These are phyloP conservation scores for Solanum stenotomum DNA, from an alignment of 257 asterid genomes.

Conservation along the genomic window DNA sequence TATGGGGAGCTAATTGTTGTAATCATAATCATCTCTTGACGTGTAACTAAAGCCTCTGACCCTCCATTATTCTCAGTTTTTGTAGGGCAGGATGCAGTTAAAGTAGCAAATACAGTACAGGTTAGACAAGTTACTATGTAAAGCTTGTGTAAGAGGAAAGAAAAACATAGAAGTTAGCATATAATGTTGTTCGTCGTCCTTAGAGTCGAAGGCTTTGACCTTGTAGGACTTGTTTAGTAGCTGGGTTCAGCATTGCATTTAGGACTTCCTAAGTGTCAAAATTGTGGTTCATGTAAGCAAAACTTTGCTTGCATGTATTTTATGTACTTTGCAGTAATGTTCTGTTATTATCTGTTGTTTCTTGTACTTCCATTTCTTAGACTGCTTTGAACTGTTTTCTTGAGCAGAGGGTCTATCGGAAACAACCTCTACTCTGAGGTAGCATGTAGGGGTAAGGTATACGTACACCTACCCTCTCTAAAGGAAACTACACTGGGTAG, in stretches of 20 bases:
- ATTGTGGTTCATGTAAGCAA: neutral
- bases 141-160: conserved; percentile 11
- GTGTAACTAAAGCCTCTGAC: neutral
- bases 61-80: conserved; percentile 17
- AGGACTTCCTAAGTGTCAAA: neutral
- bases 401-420: neutral
- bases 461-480: neutral
- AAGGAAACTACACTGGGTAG: neutral
- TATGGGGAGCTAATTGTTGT: neutral
- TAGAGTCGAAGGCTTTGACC: neutral
- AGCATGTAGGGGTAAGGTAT: neutral
- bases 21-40: neutral
- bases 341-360: neutral
- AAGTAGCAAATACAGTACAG: conserved; percentile 4
- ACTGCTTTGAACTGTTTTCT: neutral
- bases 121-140: conserved; percentile 3
- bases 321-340: neutral
- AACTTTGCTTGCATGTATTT: neutral
- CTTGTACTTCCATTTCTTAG: neutral
- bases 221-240: neutral
- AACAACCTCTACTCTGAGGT: neutral
- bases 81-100: conserved; percentile 24
- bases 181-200: neutral
- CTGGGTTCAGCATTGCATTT: neutral
- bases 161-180: neutral